A percentile compares a stretch with the other conserved stretches of the same genome.
Conservation (phyloP, 1,284 basidiomycete genomes). For the Fomitiporia mediterranea region DNA sequence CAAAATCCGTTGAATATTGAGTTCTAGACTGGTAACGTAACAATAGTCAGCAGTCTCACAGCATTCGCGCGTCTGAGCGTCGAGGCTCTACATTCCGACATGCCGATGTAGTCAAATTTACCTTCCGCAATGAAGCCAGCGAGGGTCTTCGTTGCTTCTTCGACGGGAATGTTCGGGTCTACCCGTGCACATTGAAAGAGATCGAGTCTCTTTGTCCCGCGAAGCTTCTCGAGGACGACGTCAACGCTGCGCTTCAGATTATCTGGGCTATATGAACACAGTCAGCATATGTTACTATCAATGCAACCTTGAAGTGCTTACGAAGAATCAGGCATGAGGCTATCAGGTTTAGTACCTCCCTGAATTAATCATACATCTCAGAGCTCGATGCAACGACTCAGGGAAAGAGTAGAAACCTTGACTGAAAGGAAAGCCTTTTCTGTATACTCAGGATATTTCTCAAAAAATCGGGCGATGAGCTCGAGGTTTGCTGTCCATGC, state of each 20-base stretch:
- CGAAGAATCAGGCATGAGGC: constrained; percentile 27
- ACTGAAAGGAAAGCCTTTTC: constrained; percentile 46
- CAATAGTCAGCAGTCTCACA: constrained; percentile 24
- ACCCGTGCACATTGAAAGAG: constrained; percentile 39
- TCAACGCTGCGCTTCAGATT: constrained; percentile 39
- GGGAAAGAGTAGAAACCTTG: constrained; percentile 27
- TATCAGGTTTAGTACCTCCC: constrained; percentile 34
- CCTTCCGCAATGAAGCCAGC: constrained; percentile 34
- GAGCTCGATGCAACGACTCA: constrained; percentile 9
- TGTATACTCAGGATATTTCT: constrained; percentile 48
- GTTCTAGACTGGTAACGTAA: background rate
- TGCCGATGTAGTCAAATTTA: constrained; percentile 43
- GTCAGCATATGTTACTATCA: background rate
- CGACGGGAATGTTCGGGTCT: constrained; percentile 31
- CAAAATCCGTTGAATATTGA: background rate
- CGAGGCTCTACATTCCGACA: constrained; percentile 44
- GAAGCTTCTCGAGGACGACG: constrained; percentile 34
- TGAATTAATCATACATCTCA: constrained; percentile 33
- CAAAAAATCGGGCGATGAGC: constrained; percentile 41
- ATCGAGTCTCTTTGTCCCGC: constrained; percentile 40
- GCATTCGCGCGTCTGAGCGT: constrained; percentile 41
- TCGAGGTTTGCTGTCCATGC: constrained; percentile 37
- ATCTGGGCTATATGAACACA: constrained; percentile 30
- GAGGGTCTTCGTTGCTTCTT: constrained; percentile 31
- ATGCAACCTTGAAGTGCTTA: constrained; percentile 21